Conservation (phyloP, 2,329 filamentous ascomycete genomes). For the Fusarium sp. region DNA sequence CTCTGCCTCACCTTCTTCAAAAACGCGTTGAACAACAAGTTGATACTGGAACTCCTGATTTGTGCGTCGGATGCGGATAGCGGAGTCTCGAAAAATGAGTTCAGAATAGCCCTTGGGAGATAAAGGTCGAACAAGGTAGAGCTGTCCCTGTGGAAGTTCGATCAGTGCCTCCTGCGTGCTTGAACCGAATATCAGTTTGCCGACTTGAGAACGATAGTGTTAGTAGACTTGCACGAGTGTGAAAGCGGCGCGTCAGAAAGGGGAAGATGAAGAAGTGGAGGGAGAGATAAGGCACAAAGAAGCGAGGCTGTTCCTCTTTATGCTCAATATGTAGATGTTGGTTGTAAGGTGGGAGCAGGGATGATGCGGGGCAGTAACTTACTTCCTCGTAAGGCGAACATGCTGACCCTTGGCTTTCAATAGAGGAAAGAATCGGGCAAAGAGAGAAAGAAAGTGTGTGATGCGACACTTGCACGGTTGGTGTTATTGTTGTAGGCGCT, state of each 20-base stretch:
- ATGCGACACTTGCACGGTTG: not conserved
- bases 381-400: conserved; percentile 55
- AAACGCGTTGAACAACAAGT: conserved; percentile 93
- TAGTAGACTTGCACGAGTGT: conserved; percentile 8
- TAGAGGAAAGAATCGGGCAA: conserved; percentile 3
- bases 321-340: conserved; percentile 23
- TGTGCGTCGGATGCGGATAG: conserved; percentile 89
- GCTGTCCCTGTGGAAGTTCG: conserved; percentile 93
- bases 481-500: not conserved
- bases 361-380: conserved; percentile 42
- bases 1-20: conserved; percentile 97
- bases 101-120: conserved; percentile 98
- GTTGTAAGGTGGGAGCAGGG: conserved; percentile 21
- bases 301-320: conserved; percentile 5
- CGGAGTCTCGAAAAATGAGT: conserved; percentile 97
- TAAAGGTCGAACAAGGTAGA: conserved; percentile 93
- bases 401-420: conserved; percentile 39
- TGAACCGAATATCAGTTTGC: conserved; percentile 91
- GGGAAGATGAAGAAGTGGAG: not conserved
- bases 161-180: conserved; percentile 91
- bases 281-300: conserved; percentile 5
- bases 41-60: conserved; percentile 98
- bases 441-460: conserved; percentile 3
- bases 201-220: conserved; percentile 64
- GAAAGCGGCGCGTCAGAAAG: not conserved